Base-by-base conservation (phyloP, 805 yeast species). In the Spathaspora passalidarum region DNA sequence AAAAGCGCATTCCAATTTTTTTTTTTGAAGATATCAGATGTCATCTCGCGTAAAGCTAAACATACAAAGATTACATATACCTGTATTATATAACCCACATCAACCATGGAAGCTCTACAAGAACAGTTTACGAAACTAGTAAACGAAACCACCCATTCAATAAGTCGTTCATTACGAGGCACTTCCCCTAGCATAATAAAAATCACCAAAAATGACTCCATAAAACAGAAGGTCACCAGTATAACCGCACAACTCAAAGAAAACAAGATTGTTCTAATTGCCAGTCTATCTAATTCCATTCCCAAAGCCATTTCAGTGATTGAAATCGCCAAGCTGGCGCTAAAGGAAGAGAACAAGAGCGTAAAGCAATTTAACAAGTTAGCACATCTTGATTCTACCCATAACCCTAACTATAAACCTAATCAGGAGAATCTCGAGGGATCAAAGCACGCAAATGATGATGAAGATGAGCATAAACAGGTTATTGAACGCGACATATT, bases 181-280 rank as follows among this genome's bases (percentile, higher is more conserved):
- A 36, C 13, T 36, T 13, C 39, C 16, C 21, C n/a, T 13, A n/a
- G 26, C 14, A 21, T 38, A 8, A 29, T 42, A 14, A 43, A 45
- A 20, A 40, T 55, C 5, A 45, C 50, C 2, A 56, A 56, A 36
- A 56, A 56, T 43, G 61, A 56, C 39, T 51, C 56, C 4, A 56
- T 56, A 14, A 57, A 57, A 19, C 32, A 36, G n/a, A 45, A 44
- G 38, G 49, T 57, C 7, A 45, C 50, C 2, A 44, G 44, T 16
- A 42, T 57, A 1, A 17, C 43, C 10, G 26, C 45, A 5, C 42
- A 29, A 5, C 18, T 50, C 3, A 16, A 32, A 8, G 38, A 44
- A 21, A 36, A 34, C 9, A 40, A 47, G 4, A 32, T 45, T 2
- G 32, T 51, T 10, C 19, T 57, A 18, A 20, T 58, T 11, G 19